A percentile compares a stretch with the other conserved stretches of the same genome.
Evolutionary conservation across 73 alveolate species (phyloP).

Genomic region (Tetrahymena malaccensis): DNA sequence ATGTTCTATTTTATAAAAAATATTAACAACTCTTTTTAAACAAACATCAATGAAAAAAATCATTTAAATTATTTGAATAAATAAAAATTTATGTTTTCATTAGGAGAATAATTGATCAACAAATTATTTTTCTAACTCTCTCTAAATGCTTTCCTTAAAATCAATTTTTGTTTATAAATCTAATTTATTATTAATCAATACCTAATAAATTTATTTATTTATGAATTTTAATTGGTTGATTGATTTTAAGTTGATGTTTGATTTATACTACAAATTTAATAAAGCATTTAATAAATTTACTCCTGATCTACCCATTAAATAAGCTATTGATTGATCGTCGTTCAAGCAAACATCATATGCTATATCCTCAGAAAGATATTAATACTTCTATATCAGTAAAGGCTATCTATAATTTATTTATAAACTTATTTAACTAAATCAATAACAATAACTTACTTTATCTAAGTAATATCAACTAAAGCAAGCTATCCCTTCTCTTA

Average conservation of each 20-base stretch:
- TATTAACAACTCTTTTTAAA: too few species aligned
- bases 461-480: background rate
- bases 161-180: too few species aligned
- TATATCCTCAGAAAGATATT: background rate
- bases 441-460: background rate
- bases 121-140: too few species aligned
- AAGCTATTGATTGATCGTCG: background rate
- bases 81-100: too few species aligned
- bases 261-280: background rate
- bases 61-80: too few species aligned
- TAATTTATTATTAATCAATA: too few species aligned
- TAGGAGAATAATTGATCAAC: too few species aligned
- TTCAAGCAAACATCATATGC: background rate
- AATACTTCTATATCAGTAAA: background rate
- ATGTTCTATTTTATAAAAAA: background rate
- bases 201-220: background rate
- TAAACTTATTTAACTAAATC: background rate
- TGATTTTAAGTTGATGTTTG: background rate
- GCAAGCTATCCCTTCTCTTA: background rate
- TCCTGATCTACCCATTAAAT: background rate
- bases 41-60: too few species aligned
- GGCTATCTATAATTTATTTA: background rate
- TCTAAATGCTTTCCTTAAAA: too few species aligned
- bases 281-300: background rate
- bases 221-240: background rate